phyloP scores from a whole-genome alignment of 768 basidiomycete species.

The Tricholoma saponaceum region DNA sequence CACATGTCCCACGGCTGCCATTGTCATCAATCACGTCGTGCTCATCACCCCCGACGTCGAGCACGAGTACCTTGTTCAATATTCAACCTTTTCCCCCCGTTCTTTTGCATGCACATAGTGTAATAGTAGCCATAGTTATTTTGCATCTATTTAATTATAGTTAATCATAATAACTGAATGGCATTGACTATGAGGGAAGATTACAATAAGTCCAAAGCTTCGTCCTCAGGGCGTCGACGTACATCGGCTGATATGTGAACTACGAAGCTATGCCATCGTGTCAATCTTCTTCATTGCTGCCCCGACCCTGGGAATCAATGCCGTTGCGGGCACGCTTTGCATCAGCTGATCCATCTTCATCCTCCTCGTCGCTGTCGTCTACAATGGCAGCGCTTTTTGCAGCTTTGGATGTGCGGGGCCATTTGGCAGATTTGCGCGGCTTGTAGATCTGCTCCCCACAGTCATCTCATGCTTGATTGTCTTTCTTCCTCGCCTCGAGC shows the following conservation, averaged over 20 bases:
- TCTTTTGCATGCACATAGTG: background rate
- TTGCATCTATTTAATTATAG: background rate
- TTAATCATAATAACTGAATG: background rate
- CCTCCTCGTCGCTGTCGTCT: background rate
- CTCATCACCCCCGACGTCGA: background rate
- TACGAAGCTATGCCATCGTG: background rate
- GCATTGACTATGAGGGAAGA: background rate
- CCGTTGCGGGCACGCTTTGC: background rate
- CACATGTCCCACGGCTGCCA: background rate
- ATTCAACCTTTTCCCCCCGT: background rate
- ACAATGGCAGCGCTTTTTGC: background rate
- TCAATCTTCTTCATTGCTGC: background rate
- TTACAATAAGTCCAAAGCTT: background rate
- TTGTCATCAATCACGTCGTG: background rate
- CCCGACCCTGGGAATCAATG: no score
- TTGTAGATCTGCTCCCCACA: background rate
- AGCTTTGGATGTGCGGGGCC: background rate
- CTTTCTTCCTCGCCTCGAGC: background rate
- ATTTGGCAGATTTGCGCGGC: background rate
- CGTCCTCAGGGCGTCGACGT: background rate
- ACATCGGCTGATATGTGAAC: background rate
- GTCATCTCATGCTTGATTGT: background rate
- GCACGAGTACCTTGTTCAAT: background rate
- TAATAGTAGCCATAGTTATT: background rate
- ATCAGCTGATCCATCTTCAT: background rate